Conservation (phyloP, 129 eudicot genomes). For the Smallanthus sonchifolius region DNA sequence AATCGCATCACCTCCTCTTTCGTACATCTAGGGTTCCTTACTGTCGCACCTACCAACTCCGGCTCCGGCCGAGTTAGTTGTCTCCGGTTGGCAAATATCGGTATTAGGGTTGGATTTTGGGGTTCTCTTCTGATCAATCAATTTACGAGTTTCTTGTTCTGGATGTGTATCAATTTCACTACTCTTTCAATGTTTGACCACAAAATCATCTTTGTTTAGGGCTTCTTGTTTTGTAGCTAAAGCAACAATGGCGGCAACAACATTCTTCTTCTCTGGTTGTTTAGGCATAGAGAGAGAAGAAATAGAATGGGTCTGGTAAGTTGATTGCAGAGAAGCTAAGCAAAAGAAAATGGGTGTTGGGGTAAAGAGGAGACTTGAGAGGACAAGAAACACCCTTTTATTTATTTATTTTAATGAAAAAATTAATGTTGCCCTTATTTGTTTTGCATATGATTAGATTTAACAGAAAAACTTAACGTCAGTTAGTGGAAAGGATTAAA, state of each 20-base stretch:
- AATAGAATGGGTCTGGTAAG: no score
- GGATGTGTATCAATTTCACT: slow-evolving; percentile 47
- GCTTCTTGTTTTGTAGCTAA: no score
- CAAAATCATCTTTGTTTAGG: slow-evolving; percentile 41
- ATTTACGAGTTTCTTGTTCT: slow-evolving; percentile 34
- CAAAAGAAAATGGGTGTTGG: no score
- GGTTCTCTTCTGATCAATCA: slow-evolving; percentile 32
- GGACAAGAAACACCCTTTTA: no score
- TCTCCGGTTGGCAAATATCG: slow-evolving; percentile 1
- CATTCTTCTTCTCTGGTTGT: not conserved
- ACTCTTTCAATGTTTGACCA: slow-evolving; percentile 65
- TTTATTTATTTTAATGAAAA: no score
- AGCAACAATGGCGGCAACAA: not conserved
- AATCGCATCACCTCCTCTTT: slow-evolving; percentile 87
- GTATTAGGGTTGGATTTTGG: slow-evolving; percentile 1
- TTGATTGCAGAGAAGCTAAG: no score
- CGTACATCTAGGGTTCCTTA: slow-evolving; percentile 83
- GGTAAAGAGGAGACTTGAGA: no score
- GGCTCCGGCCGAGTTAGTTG: not conserved
- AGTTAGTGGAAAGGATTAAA: no score
- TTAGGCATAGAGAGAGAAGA: no score
- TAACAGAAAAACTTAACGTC: no score
- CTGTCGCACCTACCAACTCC: slow-evolving; percentile 35
- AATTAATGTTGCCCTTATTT: no score
- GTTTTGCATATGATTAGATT: no score